Evolutionary conservation across 306 rosid genomes (phyloP), one percentile per base, ranked within the genome.

Genomic region (Cercis canadensis): DNA sequence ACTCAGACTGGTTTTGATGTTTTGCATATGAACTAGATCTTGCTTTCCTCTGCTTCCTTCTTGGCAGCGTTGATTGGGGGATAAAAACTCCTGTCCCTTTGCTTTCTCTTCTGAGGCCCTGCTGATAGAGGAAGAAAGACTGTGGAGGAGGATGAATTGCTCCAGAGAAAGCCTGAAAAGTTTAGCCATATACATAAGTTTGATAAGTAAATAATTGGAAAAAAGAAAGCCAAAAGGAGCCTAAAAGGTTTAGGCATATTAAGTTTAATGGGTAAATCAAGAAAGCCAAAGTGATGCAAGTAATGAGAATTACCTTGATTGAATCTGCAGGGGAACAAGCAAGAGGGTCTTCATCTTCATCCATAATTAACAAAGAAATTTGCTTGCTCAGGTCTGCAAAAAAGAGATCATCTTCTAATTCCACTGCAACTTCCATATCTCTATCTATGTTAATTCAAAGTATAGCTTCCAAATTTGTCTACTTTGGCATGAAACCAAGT

Each of bases 1-100:
- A 66, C 46, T 76, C 87, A 71, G 80, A 67, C 47, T 85, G 93
- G 66, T 86, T 82, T 34, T 80, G 87, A 37, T 79, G 58, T 73
- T 87, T 94, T 55, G 91, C 64, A 65, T 79, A 53, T 36, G 92
- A 84, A 78, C 40, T 41, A 54, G 82, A 72, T 75, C 88, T 91
- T 70, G 85, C 92, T 62, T 79, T 89, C 68, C 89, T 86, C 10
- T 78, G 78, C 74, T 75, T 94, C 74, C 92, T 89, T 75, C 95
- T 91, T 13, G 96, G 90, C 45, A 59, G 89, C 46, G 87, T 69
- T 29, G 84, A 87, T 47, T 89, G 94, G 0, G 98, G 98, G 59
- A 94, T 94, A 58, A 94, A 94, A 61, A 94, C 98, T 0, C 98
- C 98, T 0, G 98, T 94, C n/a, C 98, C 98, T 77, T 90, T 94